Evolutionary conservation across 2,329 filamentous ascomycete species (phyloP).

Genomic region (Fusarium sp.): DNA sequence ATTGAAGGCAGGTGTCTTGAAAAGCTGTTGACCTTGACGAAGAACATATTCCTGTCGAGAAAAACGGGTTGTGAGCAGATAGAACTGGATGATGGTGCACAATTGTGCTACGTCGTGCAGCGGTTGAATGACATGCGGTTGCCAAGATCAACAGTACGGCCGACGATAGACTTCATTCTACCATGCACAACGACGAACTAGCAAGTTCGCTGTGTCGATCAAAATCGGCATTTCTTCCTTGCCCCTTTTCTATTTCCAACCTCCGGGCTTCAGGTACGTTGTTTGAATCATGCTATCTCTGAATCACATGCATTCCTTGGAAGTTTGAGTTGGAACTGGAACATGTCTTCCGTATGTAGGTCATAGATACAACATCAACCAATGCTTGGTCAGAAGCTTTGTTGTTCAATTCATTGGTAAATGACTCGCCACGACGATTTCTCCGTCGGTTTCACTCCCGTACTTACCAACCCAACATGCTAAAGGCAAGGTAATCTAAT

Average conservation of each 20-base stretch:
- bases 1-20: background rate
- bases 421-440: constrained; percentile 33
- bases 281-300: constrained; percentile 27
- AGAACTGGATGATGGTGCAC: constrained; percentile 9
- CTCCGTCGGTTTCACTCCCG: constrained; percentile 22
- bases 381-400: constrained; percentile 1
- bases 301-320: constrained; percentile 31
- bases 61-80: background rate
- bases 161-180: constrained; percentile 35
- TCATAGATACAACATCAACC: background rate
- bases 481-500: background rate
- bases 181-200: constrained; percentile 30
- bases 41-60: background rate
- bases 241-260: constrained; percentile 31
- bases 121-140: constrained; percentile 25
- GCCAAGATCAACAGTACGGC: constrained; percentile 30
- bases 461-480: constrained; percentile 19
- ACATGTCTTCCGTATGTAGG: background rate
- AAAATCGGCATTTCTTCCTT: constrained; percentile 33
- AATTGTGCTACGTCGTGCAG: constrained; percentile 19
- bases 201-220: constrained; percentile 38
- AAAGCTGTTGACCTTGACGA: background rate
- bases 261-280: background rate
- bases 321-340: background rate
- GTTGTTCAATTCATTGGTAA: constrained; percentile 16